phyloP scores from a whole-genome alignment of 306 rosid species.

The Fragaria iinumae region DNA sequence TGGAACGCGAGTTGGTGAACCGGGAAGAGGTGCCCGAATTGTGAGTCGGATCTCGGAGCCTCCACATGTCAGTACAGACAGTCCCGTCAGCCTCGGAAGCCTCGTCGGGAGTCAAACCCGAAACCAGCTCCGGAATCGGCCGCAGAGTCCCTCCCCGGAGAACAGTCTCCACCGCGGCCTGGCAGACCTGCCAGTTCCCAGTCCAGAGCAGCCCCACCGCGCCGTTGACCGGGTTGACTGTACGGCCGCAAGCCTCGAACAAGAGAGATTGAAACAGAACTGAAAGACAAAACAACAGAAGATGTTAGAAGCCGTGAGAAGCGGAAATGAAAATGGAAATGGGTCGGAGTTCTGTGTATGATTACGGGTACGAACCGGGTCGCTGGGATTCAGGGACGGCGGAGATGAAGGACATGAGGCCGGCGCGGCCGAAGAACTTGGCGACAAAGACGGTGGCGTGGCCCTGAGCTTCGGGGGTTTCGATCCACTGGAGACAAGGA shows the following conservation, averaged over 20 bases:
- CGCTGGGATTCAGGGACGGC: conserved; percentile 79
- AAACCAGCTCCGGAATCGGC: conserved; percentile 56
- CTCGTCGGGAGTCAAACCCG: conserved; percentile 41
- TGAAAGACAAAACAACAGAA: conserved; percentile 13
- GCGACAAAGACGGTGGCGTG: conserved; percentile 96
- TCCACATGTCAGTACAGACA: conserved; percentile 50
- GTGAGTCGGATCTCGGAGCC: conserved; percentile 41
- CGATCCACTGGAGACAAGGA: conserved; percentile 93
- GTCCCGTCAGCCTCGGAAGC: conserved; percentile 60
- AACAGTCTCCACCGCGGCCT: conserved; percentile 84
- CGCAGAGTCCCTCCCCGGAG: conserved; percentile 68
- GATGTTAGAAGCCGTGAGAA: not conserved
- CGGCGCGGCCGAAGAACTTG: conserved; percentile 99
- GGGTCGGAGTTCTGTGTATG: not conserved
- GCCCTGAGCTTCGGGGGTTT: conserved; percentile 84
- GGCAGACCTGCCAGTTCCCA: conserved; percentile 89
- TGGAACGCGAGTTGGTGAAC: conserved; percentile 42
- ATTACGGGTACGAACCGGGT: conserved; percentile 46
- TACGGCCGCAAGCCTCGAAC: conserved; percentile 85
- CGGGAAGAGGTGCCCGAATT: conserved; percentile 28
- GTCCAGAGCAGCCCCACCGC: conserved; percentile 86
- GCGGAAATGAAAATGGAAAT: not conserved
- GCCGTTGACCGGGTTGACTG: conserved; percentile 84
- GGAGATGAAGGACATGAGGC: conserved; percentile 95
- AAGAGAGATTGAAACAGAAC: conserved; percentile 79